Evolutionary conservation across 768 basidiomycete genomes (phyloP).

Genomic region (Termitomyces eurrhizus): DNA sequence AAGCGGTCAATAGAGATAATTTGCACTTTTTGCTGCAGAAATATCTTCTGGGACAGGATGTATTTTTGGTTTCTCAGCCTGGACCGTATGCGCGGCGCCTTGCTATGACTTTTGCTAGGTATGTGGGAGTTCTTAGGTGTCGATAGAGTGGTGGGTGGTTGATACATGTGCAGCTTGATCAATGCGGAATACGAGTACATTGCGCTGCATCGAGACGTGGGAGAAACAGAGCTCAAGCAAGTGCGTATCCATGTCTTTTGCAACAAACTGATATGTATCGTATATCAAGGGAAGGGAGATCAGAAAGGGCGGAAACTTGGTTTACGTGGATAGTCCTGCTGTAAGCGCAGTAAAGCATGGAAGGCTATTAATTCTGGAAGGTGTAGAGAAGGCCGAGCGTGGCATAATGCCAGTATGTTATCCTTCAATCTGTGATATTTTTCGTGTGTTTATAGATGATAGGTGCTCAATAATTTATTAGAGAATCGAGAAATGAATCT

Average conservation of each 20-base stretch:
- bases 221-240: slow-evolving; percentile 72
- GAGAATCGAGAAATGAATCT: slow-evolving; percentile 77
- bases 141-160: background rate
- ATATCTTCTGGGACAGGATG: slow-evolving; percentile 61
- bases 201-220: slow-evolving; percentile 62
- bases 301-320: slow-evolving; percentile 52
- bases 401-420: slow-evolving; percentile 64
- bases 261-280: background rate
- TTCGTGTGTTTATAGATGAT: background rate
- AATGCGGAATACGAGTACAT: slow-evolving; percentile 71
- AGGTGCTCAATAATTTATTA: slow-evolving; percentile 62
- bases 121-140: background rate
- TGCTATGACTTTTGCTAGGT: slow-evolving; percentile 64
- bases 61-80: slow-evolving; percentile 63
- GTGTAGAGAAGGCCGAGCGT: slow-evolving; percentile 68
- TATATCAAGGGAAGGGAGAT: slow-evolving; percentile 53
- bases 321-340: slow-evolving; percentile 66
- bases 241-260: slow-evolving; percentile 20
- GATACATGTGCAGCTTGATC: slow-evolving; percentile 38
- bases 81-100: slow-evolving; percentile 63
- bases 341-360: slow-evolving; percentile 66
- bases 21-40: slow-evolving; percentile 68
- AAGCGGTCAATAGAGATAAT: slow-evolving; percentile 52
- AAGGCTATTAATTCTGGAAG: slow-evolving; percentile 61
- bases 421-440: background rate